Evolutionary conservation across 768 basidiomycete genomes (phyloP), one percentile per base, ranked within the genome.

Genomic region (Rhodotorula kratochvilovae): DNA sequence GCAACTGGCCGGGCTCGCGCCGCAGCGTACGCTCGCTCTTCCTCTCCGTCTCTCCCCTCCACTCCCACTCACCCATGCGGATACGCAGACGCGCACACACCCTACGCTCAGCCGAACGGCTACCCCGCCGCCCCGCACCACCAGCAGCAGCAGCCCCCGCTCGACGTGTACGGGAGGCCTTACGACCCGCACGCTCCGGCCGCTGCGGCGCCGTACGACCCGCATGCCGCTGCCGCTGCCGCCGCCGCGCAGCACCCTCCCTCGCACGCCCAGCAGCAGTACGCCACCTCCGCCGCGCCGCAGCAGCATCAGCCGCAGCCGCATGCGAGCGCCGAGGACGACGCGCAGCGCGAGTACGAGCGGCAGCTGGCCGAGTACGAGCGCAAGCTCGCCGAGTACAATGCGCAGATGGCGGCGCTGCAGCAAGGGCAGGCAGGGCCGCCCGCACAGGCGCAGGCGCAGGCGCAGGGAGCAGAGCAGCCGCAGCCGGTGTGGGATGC

Each of bases 1-100:
- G 78, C 83, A 88, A 43, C 90, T 96, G 89, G 91, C 94, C 87
- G 91, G 92, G 78, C 88, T 91, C 76, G 84, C 70, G 17, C 6
- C 54, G 7, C 54, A 73, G 86, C 19, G 87, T 85, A 59, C 83
- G 88, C 29, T 0, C 39, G 2, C 23, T 31, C 12, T 51, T 16
- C 8, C 23, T 23, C 55, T 6, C 5, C 29, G 5, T 19, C 3
- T 36, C 27, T 33, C 17, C 19, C 15, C 1, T 3, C 5, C 51
- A 7, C 53, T 16, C 45, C 46, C 23, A 0, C 33, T 25, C 36
- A 11, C 4, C 27, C 19, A 29, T 6, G 13, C 25, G 0, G 0
- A 3, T 21, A 54, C 15, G 13, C 62, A 57, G 59, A 42, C 46
- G 48, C 33, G 25, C 56, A 36, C 7, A 4, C 7, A n/a, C n/a